Percentiles rank a stretch among this genome's conserved stretches.
phyloP scores from a whole-genome alignment of 768 basidiomycete species.

The Lepiota brunneoincarnata region DNA sequence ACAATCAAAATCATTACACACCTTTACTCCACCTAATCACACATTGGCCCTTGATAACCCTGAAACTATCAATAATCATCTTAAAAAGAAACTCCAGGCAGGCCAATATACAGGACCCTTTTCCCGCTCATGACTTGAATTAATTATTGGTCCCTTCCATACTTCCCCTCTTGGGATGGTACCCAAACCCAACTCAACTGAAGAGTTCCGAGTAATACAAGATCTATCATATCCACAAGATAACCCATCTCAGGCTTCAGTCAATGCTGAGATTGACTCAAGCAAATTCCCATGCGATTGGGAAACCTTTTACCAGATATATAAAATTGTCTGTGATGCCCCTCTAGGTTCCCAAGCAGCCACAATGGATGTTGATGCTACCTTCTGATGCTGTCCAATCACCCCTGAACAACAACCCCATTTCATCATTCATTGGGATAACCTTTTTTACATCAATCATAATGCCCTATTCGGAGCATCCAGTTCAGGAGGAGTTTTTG shows the following conservation, averaged over 20 bases:
- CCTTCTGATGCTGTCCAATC: conserved; percentile 32
- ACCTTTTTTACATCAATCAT: conserved; percentile 26
- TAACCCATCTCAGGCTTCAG: conserved; percentile 19
- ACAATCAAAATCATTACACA: neutral
- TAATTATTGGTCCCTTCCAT: conserved; percentile 36
- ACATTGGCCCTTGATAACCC: conserved; percentile 15
- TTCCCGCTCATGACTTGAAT: conserved; percentile 22
- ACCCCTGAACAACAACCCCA: conserved; percentile 22
- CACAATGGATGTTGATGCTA: conserved; percentile 34
- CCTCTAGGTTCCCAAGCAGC: conserved; percentile 32
- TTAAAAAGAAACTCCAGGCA: conserved; percentile 13
- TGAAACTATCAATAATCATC: conserved; percentile 13
- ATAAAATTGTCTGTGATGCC: conserved; percentile 14
- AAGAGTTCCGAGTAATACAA: conserved; percentile 29
- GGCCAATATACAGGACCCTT: conserved; percentile 18
- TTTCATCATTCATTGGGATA: conserved; percentile 21
- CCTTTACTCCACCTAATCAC: conserved; percentile 23
- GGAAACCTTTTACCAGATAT: conserved; percentile 18
- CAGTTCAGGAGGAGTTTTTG: conserved; percentile 28
- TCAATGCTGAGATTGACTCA: conserved; percentile 28
- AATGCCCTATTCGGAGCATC: conserved; percentile 25
- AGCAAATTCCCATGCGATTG: conserved; percentile 26
- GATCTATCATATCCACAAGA: conserved; percentile 26
- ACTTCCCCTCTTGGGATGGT: conserved; percentile 39
- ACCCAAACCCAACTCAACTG: conserved; percentile 24